These are phyloP conservation scores for Puccinia horiana DNA, from an alignment of 1,284 basidiomycete species.

Conservation along the genomic window DNA sequence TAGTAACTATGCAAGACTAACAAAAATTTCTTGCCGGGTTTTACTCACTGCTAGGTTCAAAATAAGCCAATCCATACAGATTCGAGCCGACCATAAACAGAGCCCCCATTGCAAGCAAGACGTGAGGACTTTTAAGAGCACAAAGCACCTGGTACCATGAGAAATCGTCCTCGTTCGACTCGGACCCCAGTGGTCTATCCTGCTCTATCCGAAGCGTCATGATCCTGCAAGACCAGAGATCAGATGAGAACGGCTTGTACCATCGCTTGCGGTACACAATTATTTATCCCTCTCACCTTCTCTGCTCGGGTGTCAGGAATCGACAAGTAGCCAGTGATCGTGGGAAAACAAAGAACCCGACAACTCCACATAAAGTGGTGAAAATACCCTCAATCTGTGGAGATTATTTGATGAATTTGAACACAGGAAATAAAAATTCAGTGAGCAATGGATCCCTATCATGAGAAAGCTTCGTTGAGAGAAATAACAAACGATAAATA, in stretches of 20 bases:
- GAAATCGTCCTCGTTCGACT: conserved; percentile 7
- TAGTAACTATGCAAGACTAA: background rate
- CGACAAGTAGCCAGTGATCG: background rate
- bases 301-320: conserved; percentile 30
- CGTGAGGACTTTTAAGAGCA: conserved; percentile 41
- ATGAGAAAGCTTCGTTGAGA: background rate
- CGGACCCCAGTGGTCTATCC: background rate
- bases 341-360: conserved; percentile 38
- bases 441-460: background rate
- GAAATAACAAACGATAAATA: conserved; percentile 39
- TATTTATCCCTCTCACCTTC: conserved; percentile 9
- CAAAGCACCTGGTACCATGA: conserved; percentile 30
- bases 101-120: conserved; percentile 5
- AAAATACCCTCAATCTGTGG: conserved; percentile 41
- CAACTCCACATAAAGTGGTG: conserved; percentile 26
- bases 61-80: conserved; percentile 37
- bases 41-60: conserved; percentile 43
- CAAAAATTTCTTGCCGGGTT: background rate
- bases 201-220: conserved; percentile 17
- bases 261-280: background rate
- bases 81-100: conserved; percentile 41
- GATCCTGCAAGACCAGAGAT: conserved; percentile 19
- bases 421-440: background rate
- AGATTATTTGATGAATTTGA: background rate
- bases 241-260: background rate